Evolutionary conservation across 305 asterid genomes (phyloP).

Genomic region (Andrographis paniculata): DNA sequence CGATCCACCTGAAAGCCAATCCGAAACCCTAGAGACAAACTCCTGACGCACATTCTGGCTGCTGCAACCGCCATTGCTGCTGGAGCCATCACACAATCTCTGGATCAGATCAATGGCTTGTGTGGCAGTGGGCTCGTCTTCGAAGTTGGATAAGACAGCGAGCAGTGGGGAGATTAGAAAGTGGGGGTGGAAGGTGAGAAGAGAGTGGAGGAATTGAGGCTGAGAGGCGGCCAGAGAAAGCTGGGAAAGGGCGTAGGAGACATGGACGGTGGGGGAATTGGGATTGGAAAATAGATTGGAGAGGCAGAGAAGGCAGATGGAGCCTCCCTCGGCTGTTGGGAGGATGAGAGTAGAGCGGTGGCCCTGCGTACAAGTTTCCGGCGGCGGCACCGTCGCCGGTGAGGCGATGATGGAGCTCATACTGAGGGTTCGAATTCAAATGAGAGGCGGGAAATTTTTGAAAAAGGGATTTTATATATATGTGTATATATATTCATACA

Average conservation of each 20-base stretch:
- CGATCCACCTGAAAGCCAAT: slow-evolving; percentile 49
- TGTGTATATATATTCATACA: no score
- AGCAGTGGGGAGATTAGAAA: slow-evolving; percentile 85
- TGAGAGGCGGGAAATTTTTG: no score
- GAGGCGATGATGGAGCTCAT: slow-evolving; percentile 37
- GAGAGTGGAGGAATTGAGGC: slow-evolving; percentile 52
- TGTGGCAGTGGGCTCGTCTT: slow-evolving; percentile 62
- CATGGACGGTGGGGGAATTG: slow-evolving; percentile 73
- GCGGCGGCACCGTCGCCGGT: slow-evolving; percentile 21
- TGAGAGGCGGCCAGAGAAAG: slow-evolving; percentile 68
- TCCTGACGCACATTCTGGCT: slow-evolving; percentile 46
- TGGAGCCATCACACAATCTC: slow-evolving; percentile 35
- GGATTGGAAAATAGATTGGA: slow-evolving; percentile 70
- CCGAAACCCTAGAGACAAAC: slow-evolving; percentile 63
- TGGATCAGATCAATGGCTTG: slow-evolving; percentile 60
- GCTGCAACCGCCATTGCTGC: slow-evolving; percentile 15
- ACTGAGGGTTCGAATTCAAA: no score
- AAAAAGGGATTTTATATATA: no score
- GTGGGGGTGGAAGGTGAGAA: slow-evolving; percentile 64
- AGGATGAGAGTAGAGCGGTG: slow-evolving; percentile 65
- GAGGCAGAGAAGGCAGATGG: slow-evolving; percentile 78
- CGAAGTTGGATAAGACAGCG: slow-evolving; percentile 41
- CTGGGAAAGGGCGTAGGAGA: slow-evolving; percentile 90
- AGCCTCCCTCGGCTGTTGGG: slow-evolving; percentile 69
- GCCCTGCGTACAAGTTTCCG: slow-evolving; percentile 50